phyloP scores from a whole-genome alignment of 2,329 filamentous ascomycete species.

The Fusarium pseudograminearum region DNA sequence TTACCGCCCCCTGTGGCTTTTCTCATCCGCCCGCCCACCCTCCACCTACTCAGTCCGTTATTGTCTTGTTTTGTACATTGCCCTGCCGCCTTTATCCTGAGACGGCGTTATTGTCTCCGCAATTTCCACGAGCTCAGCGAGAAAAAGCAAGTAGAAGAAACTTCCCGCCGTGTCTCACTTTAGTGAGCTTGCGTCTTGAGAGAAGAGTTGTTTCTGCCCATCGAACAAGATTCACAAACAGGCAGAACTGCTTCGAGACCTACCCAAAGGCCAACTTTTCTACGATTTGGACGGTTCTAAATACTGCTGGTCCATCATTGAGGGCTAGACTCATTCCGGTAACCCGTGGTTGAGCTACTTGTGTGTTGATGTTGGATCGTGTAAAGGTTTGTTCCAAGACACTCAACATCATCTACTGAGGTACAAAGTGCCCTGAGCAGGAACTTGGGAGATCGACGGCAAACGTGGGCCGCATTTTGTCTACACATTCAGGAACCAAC shows the following conservation, averaged over 20 bases:
- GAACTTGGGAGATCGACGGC: constrained; percentile 29
- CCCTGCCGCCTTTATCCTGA: constrained; percentile 37
- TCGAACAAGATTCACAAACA: constrained; percentile 32
- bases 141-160: constrained; percentile 44
- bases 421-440: constrained; percentile 22
- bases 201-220: constrained; percentile 22
- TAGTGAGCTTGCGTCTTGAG: constrained; percentile 38
- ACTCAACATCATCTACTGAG: constrained; percentile 13
- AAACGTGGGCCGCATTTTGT: constrained; percentile 26
- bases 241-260: constrained; percentile 31
- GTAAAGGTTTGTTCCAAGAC: constrained; percentile 30
- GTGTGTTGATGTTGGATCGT: constrained; percentile 17
- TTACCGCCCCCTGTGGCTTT: constrained; percentile 34
- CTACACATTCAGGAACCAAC: constrained; percentile 37
- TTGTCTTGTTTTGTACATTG: constrained; percentile 34
- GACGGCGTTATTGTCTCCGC: constrained; percentile 37
- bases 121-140: constrained; percentile 43
- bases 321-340: constrained; percentile 25
- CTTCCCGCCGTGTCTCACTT: constrained; percentile 45
- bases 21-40: constrained; percentile 35
- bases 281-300: constrained; percentile 31
- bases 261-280: constrained; percentile 27
- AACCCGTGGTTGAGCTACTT: constrained; percentile 35
- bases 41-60: constrained; percentile 37
- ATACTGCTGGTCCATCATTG: constrained; percentile 24